These are phyloP conservation scores for Trametes meyenii DNA, from an alignment of 768 basidiomycete species.

Conservation along the genomic window DNA sequence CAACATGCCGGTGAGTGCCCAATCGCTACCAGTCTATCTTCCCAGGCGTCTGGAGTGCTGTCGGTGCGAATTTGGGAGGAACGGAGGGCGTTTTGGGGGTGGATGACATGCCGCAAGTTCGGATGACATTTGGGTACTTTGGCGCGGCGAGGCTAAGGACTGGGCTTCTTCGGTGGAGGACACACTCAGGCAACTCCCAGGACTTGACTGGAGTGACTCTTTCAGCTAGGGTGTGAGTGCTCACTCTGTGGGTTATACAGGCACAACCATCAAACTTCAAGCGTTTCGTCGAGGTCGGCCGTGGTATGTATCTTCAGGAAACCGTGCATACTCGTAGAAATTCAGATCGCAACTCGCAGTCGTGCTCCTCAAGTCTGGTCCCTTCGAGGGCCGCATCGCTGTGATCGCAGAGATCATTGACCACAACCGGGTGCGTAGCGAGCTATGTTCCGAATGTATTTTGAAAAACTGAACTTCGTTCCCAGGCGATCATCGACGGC, in stretches of 20 bases:
- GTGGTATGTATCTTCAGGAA: slow-evolving; percentile 56
- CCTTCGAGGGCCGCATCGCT: slow-evolving; percentile 85
- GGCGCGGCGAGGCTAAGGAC: slow-evolving; percentile 4
- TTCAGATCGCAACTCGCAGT: slow-evolving; percentile 46
- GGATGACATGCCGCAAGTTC: slow-evolving; percentile 22
- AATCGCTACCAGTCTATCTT: slow-evolving; percentile 18
- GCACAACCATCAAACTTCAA: slow-evolving; percentile 76
- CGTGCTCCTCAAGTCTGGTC: slow-evolving; percentile 91
- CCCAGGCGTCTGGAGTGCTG: slow-evolving; percentile 7
- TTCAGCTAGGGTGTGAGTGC: not conserved
- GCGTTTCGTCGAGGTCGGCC: slow-evolving; percentile 98
- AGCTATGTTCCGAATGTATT: not conserved
- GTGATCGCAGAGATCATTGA: slow-evolving; percentile 98
- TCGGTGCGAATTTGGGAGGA: slow-evolving; percentile 1
- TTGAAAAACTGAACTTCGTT: not conserved
- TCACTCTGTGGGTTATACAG: slow-evolving; percentile 1
- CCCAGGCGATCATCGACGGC: slow-evolving; percentile 93
- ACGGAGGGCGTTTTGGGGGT: slow-evolving; percentile 17
- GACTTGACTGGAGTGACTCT: not conserved
- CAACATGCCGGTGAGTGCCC: slow-evolving; percentile 33
- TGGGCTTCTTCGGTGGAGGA: not conserved
- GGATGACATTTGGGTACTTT: slow-evolving; percentile 27
- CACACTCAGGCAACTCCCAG: not conserved
- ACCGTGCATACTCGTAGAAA: not conserved
- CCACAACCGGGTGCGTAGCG: slow-evolving; percentile 85